phyloP scores from a whole-genome alignment of 148 eudicot genomes.

The Fallopia convolvulus region DNA sequence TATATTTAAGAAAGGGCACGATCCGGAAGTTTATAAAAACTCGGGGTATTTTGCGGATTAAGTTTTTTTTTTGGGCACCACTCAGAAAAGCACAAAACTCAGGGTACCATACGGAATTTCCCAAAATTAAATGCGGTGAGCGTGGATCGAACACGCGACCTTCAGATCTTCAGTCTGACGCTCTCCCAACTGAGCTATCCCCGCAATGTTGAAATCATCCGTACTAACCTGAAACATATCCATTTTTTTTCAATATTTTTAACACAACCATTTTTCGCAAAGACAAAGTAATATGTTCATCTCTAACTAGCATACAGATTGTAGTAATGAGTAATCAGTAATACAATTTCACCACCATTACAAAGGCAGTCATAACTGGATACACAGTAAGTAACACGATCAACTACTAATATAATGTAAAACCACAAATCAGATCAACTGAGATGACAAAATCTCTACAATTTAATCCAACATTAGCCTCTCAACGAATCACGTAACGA shows the following conservation, averaged over 20 bases:
- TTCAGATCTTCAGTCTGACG: slow-evolving; percentile 54
- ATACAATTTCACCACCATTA: neutral
- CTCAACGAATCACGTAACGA: neutral
- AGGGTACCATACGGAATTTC: too few species aligned
- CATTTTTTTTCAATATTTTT: too few species aligned
- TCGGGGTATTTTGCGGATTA: too few species aligned
- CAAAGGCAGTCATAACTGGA: neutral
- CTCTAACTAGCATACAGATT: too few species aligned
- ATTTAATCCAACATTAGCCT: neutral
- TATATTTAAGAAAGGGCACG: too few species aligned
- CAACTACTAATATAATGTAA: neutral
- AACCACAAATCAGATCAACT: neutral
- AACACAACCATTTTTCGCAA: too few species aligned
- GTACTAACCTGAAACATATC: too few species aligned
- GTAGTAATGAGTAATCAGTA: neutral
- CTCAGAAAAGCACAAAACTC: too few species aligned
- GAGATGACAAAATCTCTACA: neutral
- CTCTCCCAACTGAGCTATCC: slow-evolving; percentile 40
- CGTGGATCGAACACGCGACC: slow-evolving; percentile 99
- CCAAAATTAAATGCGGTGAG: too few species aligned
- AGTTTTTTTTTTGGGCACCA: too few species aligned
- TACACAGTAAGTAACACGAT: neutral
- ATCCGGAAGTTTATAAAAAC: too few species aligned
- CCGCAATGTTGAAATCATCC: neutral
- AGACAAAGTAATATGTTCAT: too few species aligned